Percentiles rank a stretch among this genome's conserved stretches.
These are phyloP conservation scores for Mercurialis annua DNA, from an alignment of 345 rosid species.

Conservation along the genomic window DNA sequence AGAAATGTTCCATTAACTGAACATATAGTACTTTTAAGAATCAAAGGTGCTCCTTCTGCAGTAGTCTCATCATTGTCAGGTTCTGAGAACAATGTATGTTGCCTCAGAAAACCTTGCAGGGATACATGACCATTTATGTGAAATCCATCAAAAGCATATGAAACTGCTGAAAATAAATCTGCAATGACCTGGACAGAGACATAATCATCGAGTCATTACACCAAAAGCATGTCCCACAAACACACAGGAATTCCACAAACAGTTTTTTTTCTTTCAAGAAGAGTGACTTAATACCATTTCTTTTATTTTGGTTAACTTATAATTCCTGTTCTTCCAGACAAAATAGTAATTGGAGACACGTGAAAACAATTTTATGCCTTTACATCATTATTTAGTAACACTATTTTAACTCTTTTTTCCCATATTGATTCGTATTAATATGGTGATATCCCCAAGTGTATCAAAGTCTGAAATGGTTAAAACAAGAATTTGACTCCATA, in stretches of 20 bases:
- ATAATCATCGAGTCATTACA: slow-evolving; percentile 24
- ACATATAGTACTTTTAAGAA: slow-evolving; percentile 30
- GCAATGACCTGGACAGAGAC: slow-evolving; percentile 51
- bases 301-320: neutral
- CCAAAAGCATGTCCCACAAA: neutral
- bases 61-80: slow-evolving; percentile 29
- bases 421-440: neutral
- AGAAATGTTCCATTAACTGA: slow-evolving; percentile 47
- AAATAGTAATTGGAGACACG: neutral
- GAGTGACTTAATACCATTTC: neutral
- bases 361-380: neutral
- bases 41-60: slow-evolving; percentile 30
- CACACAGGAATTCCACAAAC: slow-evolving; percentile 2
- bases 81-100: slow-evolving; percentile 36
- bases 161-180: slow-evolving; percentile 45
- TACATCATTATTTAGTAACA: neutral
- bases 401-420: neutral
- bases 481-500: neutral
- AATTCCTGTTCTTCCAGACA: neutral
- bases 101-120: slow-evolving; percentile 39
- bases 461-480: neutral
- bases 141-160: slow-evolving; percentile 36
- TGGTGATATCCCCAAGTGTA: neutral
- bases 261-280: neutral
- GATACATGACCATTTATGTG: slow-evolving; percentile 31